Conservation (phyloP, 2,329 filamentous ascomycete species). For the Nannizzia gypsea region DNA sequence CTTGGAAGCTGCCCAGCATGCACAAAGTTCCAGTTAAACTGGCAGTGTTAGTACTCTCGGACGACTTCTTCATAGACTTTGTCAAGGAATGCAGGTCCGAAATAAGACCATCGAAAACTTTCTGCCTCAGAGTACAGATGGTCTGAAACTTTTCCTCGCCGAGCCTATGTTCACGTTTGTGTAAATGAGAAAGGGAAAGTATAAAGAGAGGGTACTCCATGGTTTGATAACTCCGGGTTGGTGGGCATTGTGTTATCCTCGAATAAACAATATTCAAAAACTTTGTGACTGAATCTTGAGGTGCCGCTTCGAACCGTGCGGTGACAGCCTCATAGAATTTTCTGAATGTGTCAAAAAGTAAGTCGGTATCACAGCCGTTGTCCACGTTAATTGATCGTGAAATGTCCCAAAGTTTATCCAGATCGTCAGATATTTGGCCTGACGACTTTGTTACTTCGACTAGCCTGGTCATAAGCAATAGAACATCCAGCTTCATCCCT, state of each 20-base stretch:
- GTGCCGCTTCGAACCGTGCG: conserved; percentile 24
- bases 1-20: conserved; percentile 31
- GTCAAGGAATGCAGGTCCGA: conserved; percentile 27
- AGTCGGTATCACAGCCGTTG: conserved; percentile 23
- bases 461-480: conserved; percentile 31
- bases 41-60: conserved; percentile 21
- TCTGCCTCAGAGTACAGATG: conserved; percentile 23
- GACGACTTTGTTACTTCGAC: conserved; percentile 30
- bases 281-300: conserved; percentile 25
- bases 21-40: conserved; percentile 27
- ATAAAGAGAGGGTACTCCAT: conserved; percentile 28
- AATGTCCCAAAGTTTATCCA: conserved; percentile 27
- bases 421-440: conserved; percentile 26
- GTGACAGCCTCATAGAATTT: conserved; percentile 27
- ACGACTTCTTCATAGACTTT: conserved; percentile 24
- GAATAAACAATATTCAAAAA: conserved; percentile 27
- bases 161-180: conserved; percentile 24
- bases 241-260: conserved; percentile 23
- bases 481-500: conserved; percentile 22
- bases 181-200: conserved; percentile 26
- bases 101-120: conserved; percentile 25
- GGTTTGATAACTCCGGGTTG: conserved; percentile 23
- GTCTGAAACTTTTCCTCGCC: conserved; percentile 21
- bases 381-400: conserved; percentile 25
- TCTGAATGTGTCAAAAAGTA: conserved; percentile 20